These are phyloP conservation scores for Cladochytrium replicatum DNA, from an alignment of 192 early-diverging fungal species.

Conservation along the genomic window DNA sequence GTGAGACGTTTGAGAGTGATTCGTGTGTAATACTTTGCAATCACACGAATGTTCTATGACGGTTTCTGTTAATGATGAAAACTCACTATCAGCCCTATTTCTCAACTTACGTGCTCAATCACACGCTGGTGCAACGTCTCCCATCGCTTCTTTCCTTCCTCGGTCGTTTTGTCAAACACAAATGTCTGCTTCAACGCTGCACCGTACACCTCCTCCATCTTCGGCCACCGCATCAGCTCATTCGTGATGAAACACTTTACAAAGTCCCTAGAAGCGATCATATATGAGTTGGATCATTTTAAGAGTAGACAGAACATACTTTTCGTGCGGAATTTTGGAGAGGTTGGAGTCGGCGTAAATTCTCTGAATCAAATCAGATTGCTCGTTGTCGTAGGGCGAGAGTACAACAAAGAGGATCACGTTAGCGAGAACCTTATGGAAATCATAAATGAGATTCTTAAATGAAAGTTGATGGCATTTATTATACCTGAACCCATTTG, in stretches of 20 bases:
- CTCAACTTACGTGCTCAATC: constrained; percentile 75
- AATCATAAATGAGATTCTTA: constrained; percentile 3
- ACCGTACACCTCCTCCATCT: constrained; percentile 86
- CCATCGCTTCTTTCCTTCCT: constrained; percentile 71
- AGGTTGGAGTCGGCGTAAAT: constrained; percentile 74
- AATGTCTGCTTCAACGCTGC: constrained; percentile 57
- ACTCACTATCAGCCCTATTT: not conserved
- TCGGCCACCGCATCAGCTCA: constrained; percentile 94
- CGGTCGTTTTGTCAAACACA: constrained; percentile 61
- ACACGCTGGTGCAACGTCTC: constrained; percentile 83
- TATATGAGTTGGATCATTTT: constrained; percentile 1
- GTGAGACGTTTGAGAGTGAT: constrained; percentile 77
- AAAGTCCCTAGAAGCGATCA: constrained; percentile 57
- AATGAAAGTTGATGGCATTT: not conserved
- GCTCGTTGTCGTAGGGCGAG: constrained; percentile 91
- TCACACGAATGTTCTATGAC: constrained; percentile 79
- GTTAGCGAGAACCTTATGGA: constrained; percentile 56
- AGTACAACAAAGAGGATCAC: constrained; percentile 80
- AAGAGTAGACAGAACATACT: not conserved
- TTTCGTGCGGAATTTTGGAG: constrained; percentile 58
- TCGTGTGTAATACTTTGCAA: constrained; percentile 91
- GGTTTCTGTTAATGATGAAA: not conserved
- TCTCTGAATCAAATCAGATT: constrained; percentile 85
- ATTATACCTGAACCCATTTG: constrained; percentile 58
- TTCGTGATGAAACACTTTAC: constrained; percentile 78